Base-by-base conservation (phyloP, 441 rosid species). In the Populus hybrid region DNA sequence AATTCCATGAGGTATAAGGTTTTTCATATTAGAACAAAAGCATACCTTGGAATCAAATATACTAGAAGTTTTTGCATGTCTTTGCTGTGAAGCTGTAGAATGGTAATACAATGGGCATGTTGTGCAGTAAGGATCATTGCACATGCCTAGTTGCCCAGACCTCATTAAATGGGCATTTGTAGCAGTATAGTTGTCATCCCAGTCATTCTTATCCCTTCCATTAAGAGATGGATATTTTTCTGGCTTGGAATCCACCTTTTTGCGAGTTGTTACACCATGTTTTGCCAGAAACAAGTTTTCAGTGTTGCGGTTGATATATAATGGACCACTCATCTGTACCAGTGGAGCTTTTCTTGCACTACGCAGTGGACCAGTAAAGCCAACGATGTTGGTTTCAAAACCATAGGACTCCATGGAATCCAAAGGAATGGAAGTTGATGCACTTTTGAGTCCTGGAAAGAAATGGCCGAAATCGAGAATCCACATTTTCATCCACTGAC, bases 101-200 rank as follows among this genome's bases (percentile, higher is more conserved):
- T 86, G 87, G 90, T 92, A 89, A 75, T 80, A 86, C 29, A 91
- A 80, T 68, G 99, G 99, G 73, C 99, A 95, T 72, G 93, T 91
- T 16, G 99, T 95, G 85, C 99, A 93, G 79, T 93, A 95, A 78
- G 98, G 99, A 88, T 95, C 95, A 83, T 88, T 88, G 82, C 99
- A 95, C 92, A 90, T 81, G 9, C 99, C 99, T 68, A 92, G 72
- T 53, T 88, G 93, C 24, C 99, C 98, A 79, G 98, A 95, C 85
- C 92, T 90, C 83, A 87, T 28, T 71, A 91, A 83, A 89, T 95
- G 88, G 68, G 87, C 90, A 79, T 93, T 93, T 83, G 84, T 91
- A 73, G 77, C 73, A 23, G 81, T 84, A 78, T 82, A 84, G 5
- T 79, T 85, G 24, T 86, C 86, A 10, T 86, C 24, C 79, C 88